Percentiles rank a stretch among this genome's conserved stretches.
phyloP scores from a whole-genome alignment of 2,329 filamentous ascomycete genomes.

The Venturia effusa region DNA sequence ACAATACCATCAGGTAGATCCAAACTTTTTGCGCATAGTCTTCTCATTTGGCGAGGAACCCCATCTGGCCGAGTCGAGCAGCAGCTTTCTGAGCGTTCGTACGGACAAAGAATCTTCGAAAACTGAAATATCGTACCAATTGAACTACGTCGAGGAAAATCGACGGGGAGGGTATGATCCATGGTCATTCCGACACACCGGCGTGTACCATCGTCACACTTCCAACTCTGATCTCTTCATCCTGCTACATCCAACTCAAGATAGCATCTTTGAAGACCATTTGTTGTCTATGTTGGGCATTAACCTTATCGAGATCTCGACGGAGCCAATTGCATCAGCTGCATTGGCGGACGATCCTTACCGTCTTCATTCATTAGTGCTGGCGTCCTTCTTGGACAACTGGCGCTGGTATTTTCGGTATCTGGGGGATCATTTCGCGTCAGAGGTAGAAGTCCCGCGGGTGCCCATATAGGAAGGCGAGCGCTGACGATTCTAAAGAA shows the following conservation, averaged over 20 bases:
- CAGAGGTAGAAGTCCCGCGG: not conserved
- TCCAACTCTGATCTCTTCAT: not conserved
- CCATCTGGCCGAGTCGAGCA: not conserved
- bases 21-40: not conserved
- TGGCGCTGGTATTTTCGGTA: not conserved
- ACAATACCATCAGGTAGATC: not conserved
- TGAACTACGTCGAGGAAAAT: not conserved
- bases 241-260: not conserved
- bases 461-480: not conserved
- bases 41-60: not conserved
- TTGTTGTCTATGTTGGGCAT: not conserved
- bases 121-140: not conserved
- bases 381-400: not conserved
- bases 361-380: not conserved
- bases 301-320: not conserved
- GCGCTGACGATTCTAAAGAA: not conserved
- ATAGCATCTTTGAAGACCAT: not conserved
- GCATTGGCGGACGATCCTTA: not conserved
- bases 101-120: not conserved
- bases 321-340: not conserved
- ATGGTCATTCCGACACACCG: not conserved
- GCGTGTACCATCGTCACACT: not conserved
- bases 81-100: not conserved
- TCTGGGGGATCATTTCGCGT: not conserved
- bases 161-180: not conserved